These are phyloP conservation scores for Spinacia oleracea DNA, from an alignment of 179 eudicot species.

Conservation along the genomic window DNA sequence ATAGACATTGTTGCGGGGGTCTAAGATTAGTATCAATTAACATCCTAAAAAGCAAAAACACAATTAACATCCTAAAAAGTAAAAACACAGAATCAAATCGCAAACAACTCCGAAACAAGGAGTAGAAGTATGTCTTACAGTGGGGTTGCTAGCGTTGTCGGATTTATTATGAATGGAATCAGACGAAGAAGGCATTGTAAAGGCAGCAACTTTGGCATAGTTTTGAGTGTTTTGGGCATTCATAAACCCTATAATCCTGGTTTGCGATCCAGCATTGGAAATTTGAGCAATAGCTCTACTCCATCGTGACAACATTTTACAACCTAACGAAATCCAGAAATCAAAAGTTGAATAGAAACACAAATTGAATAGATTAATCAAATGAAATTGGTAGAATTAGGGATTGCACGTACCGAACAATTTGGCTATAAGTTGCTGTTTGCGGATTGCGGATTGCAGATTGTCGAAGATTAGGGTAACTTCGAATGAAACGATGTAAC, in stretches of 20 bases:
- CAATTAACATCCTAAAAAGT: too few relatives aligned
- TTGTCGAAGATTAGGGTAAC: too few relatives aligned
- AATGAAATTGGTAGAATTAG: neutral
- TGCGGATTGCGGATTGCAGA: too few relatives aligned
- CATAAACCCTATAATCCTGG: slow-evolving; percentile 17
- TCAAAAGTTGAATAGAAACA: too few relatives aligned
- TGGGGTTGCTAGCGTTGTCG: slow-evolving; percentile 20
- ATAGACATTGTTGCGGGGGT: too few relatives aligned
- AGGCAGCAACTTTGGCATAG: slow-evolving; percentile 50
- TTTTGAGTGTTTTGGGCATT: slow-evolving; percentile 31
- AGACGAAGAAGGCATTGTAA: slow-evolving; percentile 30
- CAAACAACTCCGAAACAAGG: neutral
- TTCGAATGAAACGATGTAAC: too few relatives aligned
- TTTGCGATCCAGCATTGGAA: slow-evolving; percentile 41
- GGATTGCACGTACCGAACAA: too few relatives aligned
- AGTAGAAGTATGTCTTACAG: slow-evolving; percentile 33
- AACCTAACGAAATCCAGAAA: neutral
- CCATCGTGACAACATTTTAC: slow-evolving; percentile 61
- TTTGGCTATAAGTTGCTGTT: too few relatives aligned
- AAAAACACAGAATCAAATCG: too few relatives aligned
- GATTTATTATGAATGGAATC: slow-evolving; percentile 32
- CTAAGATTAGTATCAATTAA: too few relatives aligned
- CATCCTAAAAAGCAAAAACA: too few relatives aligned
- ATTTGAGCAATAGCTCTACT: slow-evolving; percentile 44
- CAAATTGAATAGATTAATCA: neutral